A percentile compares a stretch with the other conserved stretches of the same genome.
phyloP scores from a whole-genome alignment of 306 rosid genomes.

The Lupinus albus region DNA sequence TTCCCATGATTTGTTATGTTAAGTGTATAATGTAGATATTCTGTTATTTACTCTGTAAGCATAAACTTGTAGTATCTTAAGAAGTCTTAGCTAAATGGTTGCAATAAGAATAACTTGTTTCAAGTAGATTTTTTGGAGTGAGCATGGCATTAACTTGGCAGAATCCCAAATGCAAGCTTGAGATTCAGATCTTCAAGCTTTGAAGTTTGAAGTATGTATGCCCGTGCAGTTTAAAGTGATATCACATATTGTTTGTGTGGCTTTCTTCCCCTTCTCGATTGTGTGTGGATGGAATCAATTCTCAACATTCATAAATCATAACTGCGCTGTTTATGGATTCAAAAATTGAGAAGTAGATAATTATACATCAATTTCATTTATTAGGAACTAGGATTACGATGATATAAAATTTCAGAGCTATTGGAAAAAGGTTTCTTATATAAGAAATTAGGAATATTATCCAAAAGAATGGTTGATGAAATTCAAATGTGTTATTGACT shows the following conservation, averaged over 20 bases:
- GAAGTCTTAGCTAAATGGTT: slow-evolving; percentile 27
- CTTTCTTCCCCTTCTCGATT: background rate
- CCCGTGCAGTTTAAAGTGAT: background rate
- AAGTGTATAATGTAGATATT: slow-evolving; percentile 1
- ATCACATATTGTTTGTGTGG: background rate
- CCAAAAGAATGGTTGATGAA: background rate
- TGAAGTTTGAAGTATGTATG: slow-evolving; percentile 9
- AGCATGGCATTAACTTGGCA: slow-evolving; percentile 19
- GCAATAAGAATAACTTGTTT: slow-evolving; percentile 23
- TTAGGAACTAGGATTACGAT: background rate
- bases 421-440: background rate
- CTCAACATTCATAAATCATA: slow-evolving; percentile 6
- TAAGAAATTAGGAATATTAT: background rate
- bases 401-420: background rate
- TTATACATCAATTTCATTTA: background rate
- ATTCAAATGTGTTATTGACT: background rate
- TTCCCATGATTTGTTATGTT: slow-evolving; percentile 17
- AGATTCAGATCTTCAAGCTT: background rate
- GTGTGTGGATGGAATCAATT: slow-evolving; percentile 30
- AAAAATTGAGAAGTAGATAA: background rate
- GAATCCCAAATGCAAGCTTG: background rate
- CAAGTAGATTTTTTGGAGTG: slow-evolving; percentile 11
- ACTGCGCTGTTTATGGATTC: background rate
- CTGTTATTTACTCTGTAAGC: slow-evolving; percentile 21
- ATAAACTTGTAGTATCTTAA: slow-evolving; percentile 19